Base-by-base conservation (phyloP, 1,139 yeast genomes). In the Pichia sp. region DNA sequence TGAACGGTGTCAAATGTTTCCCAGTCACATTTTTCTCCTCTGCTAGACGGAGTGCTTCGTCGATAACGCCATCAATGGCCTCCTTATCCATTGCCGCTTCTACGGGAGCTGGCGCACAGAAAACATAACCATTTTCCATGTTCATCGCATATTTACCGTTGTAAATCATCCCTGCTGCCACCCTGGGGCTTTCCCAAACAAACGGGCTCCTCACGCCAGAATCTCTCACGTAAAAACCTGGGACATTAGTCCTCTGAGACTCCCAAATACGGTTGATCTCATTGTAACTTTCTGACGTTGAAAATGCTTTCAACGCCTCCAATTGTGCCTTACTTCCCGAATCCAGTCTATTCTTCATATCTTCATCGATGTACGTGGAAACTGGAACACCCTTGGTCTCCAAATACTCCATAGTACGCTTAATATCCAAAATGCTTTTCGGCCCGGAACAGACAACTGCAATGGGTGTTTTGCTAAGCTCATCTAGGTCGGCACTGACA, bases 361-460 rank as follows among this genome's bases (percentile, higher is more conserved):
- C 29, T 6, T 52, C 49, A 75, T 67, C 71, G 34, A 64, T 52
- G 48, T 54, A 67, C 0, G 73, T 69, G 9, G 77, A 73, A 24
- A 81, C 84, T 56, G 79, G 80, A 0, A 81, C 85, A 14, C 97
- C 97, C 68, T 89, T 92, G 0, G 97, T 90, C 68, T 90, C 97
- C 56, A 90, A 74, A 65, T 84, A 88, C 67, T 90, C 97, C 80
- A 89, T 77, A 0, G 97, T 90, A 59, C 86, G 75, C 12, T 80
- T 83, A 57, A 91, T 85, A 65, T 90, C 97, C 58, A 90, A 73
- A 53, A 90, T 89, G 40, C 92, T 83, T 68, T 90, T 90, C 3
- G 97, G 96, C 0, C 97, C 97, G 10, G 96, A 84, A 66, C 97
- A 90, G 3, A 90, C 92, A 16, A 90, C 97, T 1, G 92, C 83